Base-by-base conservation (phyloP, 192 early-diverging fungal genomes). In the Coemansia sp. region DNA sequence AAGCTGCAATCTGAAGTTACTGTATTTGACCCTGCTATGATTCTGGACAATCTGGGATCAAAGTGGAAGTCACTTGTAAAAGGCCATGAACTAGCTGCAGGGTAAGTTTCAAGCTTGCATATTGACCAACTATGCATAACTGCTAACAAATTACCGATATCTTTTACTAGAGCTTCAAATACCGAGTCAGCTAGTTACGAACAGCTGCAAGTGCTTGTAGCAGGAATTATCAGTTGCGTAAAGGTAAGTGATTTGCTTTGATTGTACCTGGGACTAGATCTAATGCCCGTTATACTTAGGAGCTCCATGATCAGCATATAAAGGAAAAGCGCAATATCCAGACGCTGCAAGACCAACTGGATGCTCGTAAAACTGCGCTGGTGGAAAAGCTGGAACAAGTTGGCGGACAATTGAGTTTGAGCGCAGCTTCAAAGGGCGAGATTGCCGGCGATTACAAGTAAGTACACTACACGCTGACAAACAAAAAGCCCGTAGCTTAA, bases 351-450 rank as follows among this genome's bases (percentile, higher is more conserved):
- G 21, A 46, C 16, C 47, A 38, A 15, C 50, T 70, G 7, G 41
- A 28, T 3, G 30, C 44, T 9, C 28, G 26, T 19, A 55, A 50
- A 31, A 6, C 39, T 0, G 57, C 53, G 20, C 59, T 77, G 6
- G 51, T 41, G 13, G 37, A 58, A 21, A 63, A 63, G 20, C 23
- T 77, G n/a, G 73, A 77, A 10, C 31, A 28, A 6, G 40, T 70
- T 28, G 53, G 63, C 2, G 53, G 73, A 2, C 68, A 65, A 48
- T 42, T 77, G 30, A 62, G 50, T 21, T 56, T 62, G 44, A 65
- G 43, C 18, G 48, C 68, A 0, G 53, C 52, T 15, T 43, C 55
- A 18, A 42, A 31, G 13, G 50, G 54, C 7, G 36, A 19, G 0
- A 35, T 30, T 6, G 8, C 53, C 20, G 36, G 54, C 28, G 65